Base-by-base conservation (phyloP, 192 early-diverging fungal genomes). In the Coemansia sp. region DNA sequence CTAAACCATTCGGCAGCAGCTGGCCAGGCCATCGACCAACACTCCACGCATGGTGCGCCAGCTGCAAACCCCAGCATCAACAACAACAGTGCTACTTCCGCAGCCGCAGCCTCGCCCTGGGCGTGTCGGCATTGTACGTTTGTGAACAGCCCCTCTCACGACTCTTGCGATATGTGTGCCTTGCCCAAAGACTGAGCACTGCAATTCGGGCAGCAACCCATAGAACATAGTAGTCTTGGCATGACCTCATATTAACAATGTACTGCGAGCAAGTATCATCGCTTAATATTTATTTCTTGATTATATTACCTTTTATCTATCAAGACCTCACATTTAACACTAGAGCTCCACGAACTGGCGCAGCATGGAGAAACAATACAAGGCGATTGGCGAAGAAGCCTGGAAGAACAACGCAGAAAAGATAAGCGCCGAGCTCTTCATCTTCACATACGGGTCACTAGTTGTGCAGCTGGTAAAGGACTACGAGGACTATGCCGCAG, bases 391-490 rank as follows among this genome's bases (percentile, higher is more conserved):
- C 52, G 96, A 99, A 31, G 97, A 99, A 62, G 89, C 97, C 15
- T 99, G 96, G 96, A 96, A 95, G 75, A 93, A 89, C 74, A 91
- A 89, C 60, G 90, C 96, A 31, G 97, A 99, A 71, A 98, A 97
- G 85, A 94, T 97, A 84, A 96, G 91, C 66, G 94, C 92, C 1
- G 97, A 99, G 84, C 91, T 99, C 12, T 99, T 99, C 76, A 93
- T 95, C 12, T 85, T 99, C 46, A 99, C 97, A 70, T 99, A 99
- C 80, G 97, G 97, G 18, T 96, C 97, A 5, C 87, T 99, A 11
- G 97, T 99, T 2, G 91, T 91, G 20, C 97, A 98, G 72, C 87
- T 99, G 8, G 88, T 97, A 36, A 94, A 95, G 71, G 97, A 99
- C 79, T 93, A 90, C 70, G 94, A 98, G 72, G 93, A 98, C 82